These are phyloP conservation scores for Litsea cubeba DNA, from an alignment of 164 flowering plant species.

Conservation along the genomic window DNA sequence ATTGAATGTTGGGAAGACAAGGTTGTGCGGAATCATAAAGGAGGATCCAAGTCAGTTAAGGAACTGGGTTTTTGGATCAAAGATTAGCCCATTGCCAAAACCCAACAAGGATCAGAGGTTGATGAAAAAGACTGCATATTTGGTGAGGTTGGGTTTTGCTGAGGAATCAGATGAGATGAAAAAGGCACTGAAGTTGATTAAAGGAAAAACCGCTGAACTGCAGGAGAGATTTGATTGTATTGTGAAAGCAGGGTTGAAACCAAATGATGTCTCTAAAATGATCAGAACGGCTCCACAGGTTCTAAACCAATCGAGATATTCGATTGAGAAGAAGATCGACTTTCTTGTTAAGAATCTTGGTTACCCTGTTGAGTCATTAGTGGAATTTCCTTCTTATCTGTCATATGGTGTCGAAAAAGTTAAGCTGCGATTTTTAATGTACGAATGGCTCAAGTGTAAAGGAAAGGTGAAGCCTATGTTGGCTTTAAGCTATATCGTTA, in stretches of 20 bases:
- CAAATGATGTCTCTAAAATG: constrained; percentile 42
- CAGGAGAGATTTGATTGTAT: constrained; percentile 67
- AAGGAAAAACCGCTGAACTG: constrained; percentile 57
- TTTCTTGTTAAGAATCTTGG: constrained; percentile 51
- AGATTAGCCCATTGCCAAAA: constrained; percentile 28
- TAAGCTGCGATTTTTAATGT: constrained; percentile 49
- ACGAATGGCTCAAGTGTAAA: constrained; percentile 56
- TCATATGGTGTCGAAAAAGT: constrained; percentile 36
- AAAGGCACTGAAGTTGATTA: constrained; percentile 42
- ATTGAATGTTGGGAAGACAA: constrained; percentile 40
- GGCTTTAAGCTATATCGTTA: constrained; percentile 46
- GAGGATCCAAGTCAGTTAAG: constrained; percentile 49
- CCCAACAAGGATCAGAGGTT: constrained; percentile 17
- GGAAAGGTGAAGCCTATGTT: constrained; percentile 29
- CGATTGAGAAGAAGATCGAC: constrained; percentile 47
- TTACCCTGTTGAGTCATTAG: constrained; percentile 42
- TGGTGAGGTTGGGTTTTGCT: constrained; percentile 46
- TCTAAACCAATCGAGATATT: constrained; percentile 41
- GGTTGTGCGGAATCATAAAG: constrained; percentile 37
- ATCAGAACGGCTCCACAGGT: constrained; percentile 50
- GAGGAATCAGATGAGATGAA: constrained; percentile 48
- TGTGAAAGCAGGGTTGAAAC: constrained; percentile 52
- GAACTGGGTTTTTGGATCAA: constrained; percentile 45
- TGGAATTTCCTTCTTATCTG: constrained; percentile 44
- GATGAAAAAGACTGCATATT: constrained; percentile 41